Evolutionary conservation across 2,329 filamentous ascomycete genomes (phyloP).

Genomic region (Didymella keratinophila): DNA sequence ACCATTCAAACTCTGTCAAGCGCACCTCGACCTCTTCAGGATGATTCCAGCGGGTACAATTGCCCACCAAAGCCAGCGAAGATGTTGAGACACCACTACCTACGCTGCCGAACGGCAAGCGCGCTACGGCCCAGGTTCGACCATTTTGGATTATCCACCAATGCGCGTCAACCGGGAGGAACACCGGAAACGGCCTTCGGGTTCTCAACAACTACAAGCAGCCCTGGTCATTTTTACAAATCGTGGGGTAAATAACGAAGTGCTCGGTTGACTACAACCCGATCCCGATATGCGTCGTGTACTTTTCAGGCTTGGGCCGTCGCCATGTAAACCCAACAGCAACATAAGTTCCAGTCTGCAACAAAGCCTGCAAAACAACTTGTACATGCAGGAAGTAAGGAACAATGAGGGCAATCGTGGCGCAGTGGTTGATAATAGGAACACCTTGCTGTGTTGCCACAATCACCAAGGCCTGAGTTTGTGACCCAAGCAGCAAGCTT

Average conservation of each 20-base stretch:
- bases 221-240: slow-evolving; percentile 28
- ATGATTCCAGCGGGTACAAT: not conserved
- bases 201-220: slow-evolving; percentile 21
- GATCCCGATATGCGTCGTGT: too few relatives aligned
- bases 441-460: not conserved
- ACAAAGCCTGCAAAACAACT: not conserved
- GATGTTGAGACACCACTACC: not conserved
- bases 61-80: not conserved
- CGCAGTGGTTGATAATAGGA: not conserved
- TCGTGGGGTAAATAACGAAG: slow-evolving; percentile 21
- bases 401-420: not conserved
- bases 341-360: not conserved
- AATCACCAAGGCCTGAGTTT: not conserved
- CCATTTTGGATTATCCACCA: slow-evolving; percentile 16
- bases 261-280: not conserved
- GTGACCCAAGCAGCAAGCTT: not conserved
- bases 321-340: not conserved
- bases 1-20: not conserved
- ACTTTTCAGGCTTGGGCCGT: too few relatives aligned
- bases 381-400: not conserved
- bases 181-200: slow-evolving; percentile 11
- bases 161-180: not conserved
- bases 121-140: not conserved
- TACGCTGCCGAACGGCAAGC: not conserved
- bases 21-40: not conserved